A percentile compares a stretch with the other conserved stretches of the same genome.
Evolutionary conservation across 1,139 yeast species (phyloP).

Genomic region (Geotrichum klebahnii): DNA sequence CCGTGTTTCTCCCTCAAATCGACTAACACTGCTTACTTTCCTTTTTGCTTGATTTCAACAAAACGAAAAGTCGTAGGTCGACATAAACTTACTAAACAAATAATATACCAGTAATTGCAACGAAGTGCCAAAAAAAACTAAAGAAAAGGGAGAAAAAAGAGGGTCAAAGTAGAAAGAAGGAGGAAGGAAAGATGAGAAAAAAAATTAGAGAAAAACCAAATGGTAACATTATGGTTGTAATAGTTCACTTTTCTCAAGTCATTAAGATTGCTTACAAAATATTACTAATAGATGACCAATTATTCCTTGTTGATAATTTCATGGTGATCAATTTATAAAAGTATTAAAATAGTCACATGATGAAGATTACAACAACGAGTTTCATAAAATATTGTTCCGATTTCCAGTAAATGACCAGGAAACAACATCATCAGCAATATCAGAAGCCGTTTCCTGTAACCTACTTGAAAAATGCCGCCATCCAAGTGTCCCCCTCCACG

Average conservation of each 20-base stretch:
- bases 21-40: too few species aligned
- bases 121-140: not conserved
- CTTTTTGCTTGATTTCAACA: not conserved
- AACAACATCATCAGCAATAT: not conserved
- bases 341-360: too few species aligned
- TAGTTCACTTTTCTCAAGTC: too few species aligned
- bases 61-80: not conserved
- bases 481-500: slow-evolving; percentile 16
- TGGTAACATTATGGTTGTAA: too few species aligned
- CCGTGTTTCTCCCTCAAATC: too few species aligned
- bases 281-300: too few species aligned
- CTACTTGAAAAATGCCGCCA: slow-evolving; percentile 14
- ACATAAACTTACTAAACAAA: too few species aligned
- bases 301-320: too few species aligned
- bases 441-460: not conserved
- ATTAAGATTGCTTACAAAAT: too few species aligned
- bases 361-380: too few species aligned
- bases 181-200: not conserved
- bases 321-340: too few species aligned
- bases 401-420: not conserved
- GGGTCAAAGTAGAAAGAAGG: not conserved
- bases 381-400: not conserved
- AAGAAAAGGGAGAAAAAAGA: not conserved
- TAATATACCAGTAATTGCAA: too few species aligned
- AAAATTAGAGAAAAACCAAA: not conserved